phyloP scores from a whole-genome alignment of 495 filamentous ascomycete genomes.

The Podospora didyma region DNA sequence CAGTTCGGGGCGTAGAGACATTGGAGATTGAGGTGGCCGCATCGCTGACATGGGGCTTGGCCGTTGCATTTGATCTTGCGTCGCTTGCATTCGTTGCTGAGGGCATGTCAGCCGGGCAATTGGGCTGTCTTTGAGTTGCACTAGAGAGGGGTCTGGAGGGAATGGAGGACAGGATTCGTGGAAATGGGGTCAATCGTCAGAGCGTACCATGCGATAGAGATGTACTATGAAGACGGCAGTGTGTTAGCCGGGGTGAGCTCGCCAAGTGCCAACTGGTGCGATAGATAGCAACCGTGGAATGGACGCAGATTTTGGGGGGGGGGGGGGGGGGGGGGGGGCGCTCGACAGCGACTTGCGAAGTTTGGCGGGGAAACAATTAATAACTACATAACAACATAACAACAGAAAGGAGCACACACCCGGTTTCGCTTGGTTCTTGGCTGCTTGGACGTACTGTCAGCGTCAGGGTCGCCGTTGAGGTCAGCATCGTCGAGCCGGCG shows the following conservation, averaged over 20 bases:
- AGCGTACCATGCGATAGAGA: conserved; percentile 84
- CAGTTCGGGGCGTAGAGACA: conserved; percentile 92
- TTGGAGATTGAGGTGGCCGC: conserved; percentile 73
- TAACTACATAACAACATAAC: too few species aligned
- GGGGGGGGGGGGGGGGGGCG: neutral
- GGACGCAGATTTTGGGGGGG: neutral
- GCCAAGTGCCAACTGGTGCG: neutral
- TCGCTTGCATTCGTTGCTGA: conserved; percentile 80
- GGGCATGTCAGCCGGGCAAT: neutral
- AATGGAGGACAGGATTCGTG: neutral
- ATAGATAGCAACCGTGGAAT: neutral
- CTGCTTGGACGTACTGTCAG: conserved; percentile 36
- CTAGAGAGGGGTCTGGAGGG: neutral
- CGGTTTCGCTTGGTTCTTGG: conserved; percentile 60
- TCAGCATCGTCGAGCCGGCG: conserved; percentile 4
- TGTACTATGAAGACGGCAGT: conserved; percentile 62
- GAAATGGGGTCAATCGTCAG: neutral
- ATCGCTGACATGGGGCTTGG: conserved; percentile 75
- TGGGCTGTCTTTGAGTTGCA: too few species aligned
- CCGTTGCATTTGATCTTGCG: conserved; percentile 94
- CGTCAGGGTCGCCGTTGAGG: conserved; percentile 25
- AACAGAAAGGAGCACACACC: conserved; percentile 16
- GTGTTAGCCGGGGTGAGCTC: too few species aligned
- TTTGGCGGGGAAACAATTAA: neutral
- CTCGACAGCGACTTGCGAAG: neutral